Percentiles rank a stretch among this genome's conserved stretches.
phyloP scores from a whole-genome alignment of 805 yeast species.

The Candida pseudofarinosa region DNA sequence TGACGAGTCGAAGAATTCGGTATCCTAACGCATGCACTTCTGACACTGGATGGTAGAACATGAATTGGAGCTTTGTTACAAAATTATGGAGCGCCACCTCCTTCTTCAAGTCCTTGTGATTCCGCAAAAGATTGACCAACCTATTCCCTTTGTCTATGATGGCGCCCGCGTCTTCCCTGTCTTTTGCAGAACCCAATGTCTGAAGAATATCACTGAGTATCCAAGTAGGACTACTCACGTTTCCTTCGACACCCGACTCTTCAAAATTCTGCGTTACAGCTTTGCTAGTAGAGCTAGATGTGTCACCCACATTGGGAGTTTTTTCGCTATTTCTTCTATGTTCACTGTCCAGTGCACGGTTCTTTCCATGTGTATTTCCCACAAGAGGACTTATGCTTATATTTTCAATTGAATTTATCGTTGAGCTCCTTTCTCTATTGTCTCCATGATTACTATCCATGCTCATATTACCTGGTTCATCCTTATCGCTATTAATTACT shows the following conservation, averaged over 20 bases:
- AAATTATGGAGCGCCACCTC: constrained; percentile 62
- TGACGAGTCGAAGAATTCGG: constrained; percentile 63
- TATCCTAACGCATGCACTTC: constrained; percentile 74
- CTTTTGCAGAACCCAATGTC: constrained; percentile 46
- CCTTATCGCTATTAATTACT: not conserved
- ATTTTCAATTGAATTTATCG: constrained; percentile 8
- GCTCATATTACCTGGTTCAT: not conserved
- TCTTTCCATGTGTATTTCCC: not conserved
- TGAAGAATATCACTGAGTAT: constrained; percentile 59
- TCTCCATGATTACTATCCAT: not conserved
- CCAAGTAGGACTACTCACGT: constrained; percentile 45
- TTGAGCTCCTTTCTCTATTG: constrained; percentile 6
- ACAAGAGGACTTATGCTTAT: constrained; percentile 7
- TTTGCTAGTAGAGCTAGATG: not conserved
- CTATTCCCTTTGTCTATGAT: constrained; percentile 63
- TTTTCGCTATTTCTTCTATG: not conserved
- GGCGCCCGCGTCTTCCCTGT: constrained; percentile 41
- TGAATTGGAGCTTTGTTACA: constrained; percentile 53
- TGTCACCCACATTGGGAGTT: not conserved
- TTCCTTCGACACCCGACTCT: not conserved
- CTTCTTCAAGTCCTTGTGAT: constrained; percentile 55
- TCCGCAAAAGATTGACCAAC: constrained; percentile 51
- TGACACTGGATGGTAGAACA: constrained; percentile 54
- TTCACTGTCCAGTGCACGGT: not conserved
- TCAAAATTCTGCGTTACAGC: not conserved